These are phyloP conservation scores for Leucocoprinus leucothites DNA, from an alignment of 768 basidiomycete species.

Conservation along the genomic window DNA sequence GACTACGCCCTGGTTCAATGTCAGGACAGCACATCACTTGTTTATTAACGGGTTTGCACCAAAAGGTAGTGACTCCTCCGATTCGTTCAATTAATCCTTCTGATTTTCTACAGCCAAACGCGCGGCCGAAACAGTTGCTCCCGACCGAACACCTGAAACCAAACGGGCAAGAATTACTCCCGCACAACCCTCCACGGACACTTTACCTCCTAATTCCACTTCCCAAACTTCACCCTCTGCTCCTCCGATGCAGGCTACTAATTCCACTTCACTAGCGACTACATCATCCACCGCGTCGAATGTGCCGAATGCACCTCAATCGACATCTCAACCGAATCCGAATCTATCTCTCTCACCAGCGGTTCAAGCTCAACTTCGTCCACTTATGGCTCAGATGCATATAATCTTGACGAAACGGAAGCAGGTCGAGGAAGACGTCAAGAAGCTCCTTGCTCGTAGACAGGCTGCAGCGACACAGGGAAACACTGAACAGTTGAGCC, in stretches of 20 bases:
- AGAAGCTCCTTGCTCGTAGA: background rate
- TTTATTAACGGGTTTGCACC: slow-evolving; percentile 46
- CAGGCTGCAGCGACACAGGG: slow-evolving; percentile 16
- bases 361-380: slow-evolving; percentile 18
- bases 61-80: too few species aligned
- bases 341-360: slow-evolving; percentile 9
- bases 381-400: slow-evolving; percentile 1
- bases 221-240: slow-evolving; percentile 16
- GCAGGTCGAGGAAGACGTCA: slow-evolving; percentile 8
- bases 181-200: slow-evolving; percentile 10
- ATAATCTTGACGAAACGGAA: background rate
- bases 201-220: slow-evolving; percentile 17
- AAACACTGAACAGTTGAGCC: slow-evolving; percentile 14
- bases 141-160: slow-evolving; percentile 37
- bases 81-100: background rate
- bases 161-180: slow-evolving; percentile 6
- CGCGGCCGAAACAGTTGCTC: slow-evolving; percentile 30
- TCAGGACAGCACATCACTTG: slow-evolving; percentile 42
- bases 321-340: slow-evolving; percentile 11
- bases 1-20: slow-evolving; percentile 56
- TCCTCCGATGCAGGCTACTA: slow-evolving; percentile 21
- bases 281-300: background rate
- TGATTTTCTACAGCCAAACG: slow-evolving; percentile 37
- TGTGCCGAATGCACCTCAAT: slow-evolving; percentile 15
- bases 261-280: background rate